phyloP scores from a whole-genome alignment of 2,329 filamentous ascomycete species.

The Diaporthe longicolla region DNA sequence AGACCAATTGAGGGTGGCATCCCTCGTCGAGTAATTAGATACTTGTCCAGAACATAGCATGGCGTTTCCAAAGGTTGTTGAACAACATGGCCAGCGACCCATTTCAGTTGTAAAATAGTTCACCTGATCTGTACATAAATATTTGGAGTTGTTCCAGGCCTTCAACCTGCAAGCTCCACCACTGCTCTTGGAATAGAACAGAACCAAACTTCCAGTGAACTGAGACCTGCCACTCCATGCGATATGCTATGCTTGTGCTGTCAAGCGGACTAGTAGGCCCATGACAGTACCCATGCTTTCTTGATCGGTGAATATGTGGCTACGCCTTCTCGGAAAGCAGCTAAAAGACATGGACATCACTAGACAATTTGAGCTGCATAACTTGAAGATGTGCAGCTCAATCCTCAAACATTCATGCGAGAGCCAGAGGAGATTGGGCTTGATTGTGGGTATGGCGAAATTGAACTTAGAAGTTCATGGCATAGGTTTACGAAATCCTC shows the following conservation, averaged over 20 bases:
- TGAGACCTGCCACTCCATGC: background rate
- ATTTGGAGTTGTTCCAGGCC: background rate
- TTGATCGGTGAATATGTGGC: background rate
- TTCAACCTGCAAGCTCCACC: background rate
- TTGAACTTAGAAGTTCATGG: background rate
- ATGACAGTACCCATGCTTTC: background rate
- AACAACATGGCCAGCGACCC: constrained; percentile 1
- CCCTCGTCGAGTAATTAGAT: background rate
- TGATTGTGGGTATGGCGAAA: background rate
- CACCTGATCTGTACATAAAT: background rate
- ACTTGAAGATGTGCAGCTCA: background rate
- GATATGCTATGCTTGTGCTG: background rate
- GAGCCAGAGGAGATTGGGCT: background rate
- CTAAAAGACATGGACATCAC: background rate
- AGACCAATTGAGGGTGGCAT: background rate
- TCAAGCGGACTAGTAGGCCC: background rate
- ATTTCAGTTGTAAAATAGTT: constrained; percentile 1
- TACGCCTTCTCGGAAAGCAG: background rate
- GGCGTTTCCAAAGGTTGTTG: constrained; percentile 31
- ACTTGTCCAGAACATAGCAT: constrained; percentile 26
- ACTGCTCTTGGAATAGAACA: too few species aligned
- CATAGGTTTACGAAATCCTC: background rate
- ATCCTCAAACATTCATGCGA: too few species aligned
- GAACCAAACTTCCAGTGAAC: background rate
- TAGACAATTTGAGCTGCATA: background rate